phyloP scores from a whole-genome alignment of 2,329 filamentous ascomycete species.

The Aspergillus sp. region DNA sequence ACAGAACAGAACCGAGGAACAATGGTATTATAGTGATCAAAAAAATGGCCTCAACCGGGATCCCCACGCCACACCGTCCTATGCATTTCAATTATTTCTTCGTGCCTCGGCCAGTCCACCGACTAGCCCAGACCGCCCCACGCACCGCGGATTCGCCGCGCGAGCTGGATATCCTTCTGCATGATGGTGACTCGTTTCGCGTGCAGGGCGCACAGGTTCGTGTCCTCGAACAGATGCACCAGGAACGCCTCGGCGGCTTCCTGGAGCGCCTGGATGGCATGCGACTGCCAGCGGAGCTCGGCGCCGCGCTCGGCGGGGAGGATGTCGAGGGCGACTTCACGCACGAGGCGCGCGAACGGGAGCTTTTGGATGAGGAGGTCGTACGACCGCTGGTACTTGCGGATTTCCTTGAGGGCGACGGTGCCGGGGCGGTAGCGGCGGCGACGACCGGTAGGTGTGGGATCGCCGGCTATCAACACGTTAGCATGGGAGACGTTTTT shows the following conservation, averaged over 20 bases:
- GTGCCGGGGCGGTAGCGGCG: conserved; percentile 76
- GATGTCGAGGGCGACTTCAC: conserved; percentile 54
- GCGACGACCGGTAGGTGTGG: conserved; percentile 60
- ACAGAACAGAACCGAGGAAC: neutral
- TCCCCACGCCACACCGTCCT: neutral
- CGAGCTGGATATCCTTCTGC: conserved; percentile 97
- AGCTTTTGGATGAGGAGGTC: conserved; percentile 74
- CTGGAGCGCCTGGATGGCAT: conserved; percentile 88
- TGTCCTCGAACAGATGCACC: conserved; percentile 94
- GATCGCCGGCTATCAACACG: conserved; percentile 63
- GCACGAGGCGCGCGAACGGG: conserved; percentile 49
- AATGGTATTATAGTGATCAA: conserved; percentile 3
- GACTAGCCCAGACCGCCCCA: conserved; percentile 66
- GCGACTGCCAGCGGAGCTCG: conserved; percentile 91
- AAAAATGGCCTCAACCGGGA: no score
- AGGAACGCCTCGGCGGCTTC: conserved; percentile 96
- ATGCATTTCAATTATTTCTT: conserved; percentile 1
- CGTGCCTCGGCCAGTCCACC: neutral
- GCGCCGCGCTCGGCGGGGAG: conserved; percentile 60
- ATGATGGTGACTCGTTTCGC: conserved; percentile 96
- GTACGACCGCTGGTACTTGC: conserved; percentile 83
- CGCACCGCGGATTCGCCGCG: conserved; percentile 72
- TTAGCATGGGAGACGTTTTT: conserved; percentile 8
- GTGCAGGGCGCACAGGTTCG: conserved; percentile 94
- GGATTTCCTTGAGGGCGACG: conserved; percentile 85